Percentiles rank a stretch among this genome's conserved stretches.
These are phyloP conservation scores for Botrytis fragariae DNA, from an alignment of 2,329 filamentous ascomycete species.

Conservation along the genomic window DNA sequence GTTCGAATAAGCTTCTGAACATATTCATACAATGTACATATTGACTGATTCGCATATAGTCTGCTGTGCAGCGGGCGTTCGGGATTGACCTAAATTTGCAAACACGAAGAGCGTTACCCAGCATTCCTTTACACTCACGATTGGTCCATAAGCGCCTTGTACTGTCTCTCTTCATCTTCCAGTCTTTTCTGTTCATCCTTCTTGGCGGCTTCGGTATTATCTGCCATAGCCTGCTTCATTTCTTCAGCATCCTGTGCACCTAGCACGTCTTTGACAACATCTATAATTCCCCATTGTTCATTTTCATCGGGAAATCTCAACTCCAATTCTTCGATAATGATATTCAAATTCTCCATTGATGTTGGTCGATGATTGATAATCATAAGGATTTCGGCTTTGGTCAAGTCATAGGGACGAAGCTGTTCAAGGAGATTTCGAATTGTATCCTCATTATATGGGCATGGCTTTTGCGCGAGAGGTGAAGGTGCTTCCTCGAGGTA, in stretches of 20 bases:
- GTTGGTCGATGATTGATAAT: constrained; percentile 64
- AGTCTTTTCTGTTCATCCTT: constrained; percentile 10
- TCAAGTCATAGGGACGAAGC: constrained; percentile 57
- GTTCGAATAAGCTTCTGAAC: not conserved
- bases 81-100: not conserved
- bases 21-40: not conserved
- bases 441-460: constrained; percentile 49
- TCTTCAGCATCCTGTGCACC: constrained; percentile 42
- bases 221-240: constrained; percentile 15
- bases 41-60: not conserved
- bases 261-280: constrained; percentile 55
- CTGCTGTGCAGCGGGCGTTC: not conserved
- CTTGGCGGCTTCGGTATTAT: constrained; percentile 4
- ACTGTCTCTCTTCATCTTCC: not conserved
- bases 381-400: constrained; percentile 68
- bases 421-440: constrained; percentile 54
- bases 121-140: not conserved
- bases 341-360: constrained; percentile 56
- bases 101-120: not conserved
- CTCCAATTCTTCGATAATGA: constrained; percentile 63
- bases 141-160: not conserved
- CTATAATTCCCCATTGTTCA: constrained; percentile 54
- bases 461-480: constrained; percentile 46
- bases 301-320: constrained; percentile 58
- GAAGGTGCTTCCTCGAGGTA: constrained; percentile 56